Base-by-base conservation (phyloP, 2,329 filamentous ascomycete species). In the Aspergillus sp. region DNA sequence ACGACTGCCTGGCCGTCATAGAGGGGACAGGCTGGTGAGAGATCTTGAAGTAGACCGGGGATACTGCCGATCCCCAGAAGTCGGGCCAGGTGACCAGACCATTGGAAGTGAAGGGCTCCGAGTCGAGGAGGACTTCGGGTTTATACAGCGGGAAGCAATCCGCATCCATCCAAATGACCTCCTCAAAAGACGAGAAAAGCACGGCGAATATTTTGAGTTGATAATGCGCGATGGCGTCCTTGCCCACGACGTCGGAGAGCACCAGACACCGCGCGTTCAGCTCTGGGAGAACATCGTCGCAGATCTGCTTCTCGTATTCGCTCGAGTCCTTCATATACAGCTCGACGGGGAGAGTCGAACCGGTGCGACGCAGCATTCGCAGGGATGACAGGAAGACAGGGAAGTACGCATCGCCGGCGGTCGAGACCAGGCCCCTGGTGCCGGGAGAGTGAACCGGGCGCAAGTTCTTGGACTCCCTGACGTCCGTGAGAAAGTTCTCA, bases 11-110 rank as follows among this genome's bases (percentile, higher is more conserved):
- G 6, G 44, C 47, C 14, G 51, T 48, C 44, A 61, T 49, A 3
- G 51, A 42, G 1, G 58, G 56, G 4, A 49, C 46, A 10, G 49
- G 41, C 25, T 55, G 51, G 11, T 55, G 55, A 4, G 61, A 61
- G 19, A 67, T 60, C 22, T 55, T 47, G 36, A 54, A 63, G 40
- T 60, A 66, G n/a, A 58, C 47, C 5, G 62, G 62, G 11, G 63
- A 63, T 25, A 55, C 61, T 4, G 63, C 61, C 7, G 63, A 58
- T 15, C 54, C 57, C 60, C 63, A 68, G 37, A 67, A 72, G 45
- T 77, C 74, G 11, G 73, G 71, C 71, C 71, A 77, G 13, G 67
- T 64, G 8, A 77, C 58, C 30, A 75, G 52, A 11, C 73, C 73
- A 2, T 60, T 61, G 2, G 65, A 64, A 4, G 42, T 57, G 50